Evolutionary conservation across 768 basidiomycete genomes (phyloP), one percentile per base, ranked within the genome.

Genomic region (Pholiota molesta): DNA sequence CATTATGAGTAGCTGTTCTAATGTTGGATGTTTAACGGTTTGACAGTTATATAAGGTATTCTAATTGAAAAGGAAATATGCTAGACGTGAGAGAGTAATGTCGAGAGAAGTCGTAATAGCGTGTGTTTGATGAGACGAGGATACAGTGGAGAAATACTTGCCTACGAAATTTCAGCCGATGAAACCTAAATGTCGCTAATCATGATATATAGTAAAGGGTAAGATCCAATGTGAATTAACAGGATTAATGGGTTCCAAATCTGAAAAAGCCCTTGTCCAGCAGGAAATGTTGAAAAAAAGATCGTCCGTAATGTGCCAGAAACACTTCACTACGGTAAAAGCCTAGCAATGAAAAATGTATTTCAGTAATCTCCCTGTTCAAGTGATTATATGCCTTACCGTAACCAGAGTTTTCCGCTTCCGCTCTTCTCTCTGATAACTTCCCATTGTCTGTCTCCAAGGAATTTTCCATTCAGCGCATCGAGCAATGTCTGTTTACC

Each of bases 361-460:
- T 10, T 17, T 49, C 59, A 45, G 1, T 19, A 19, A 42, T 37
- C 21, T 55, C 23, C n/a, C 7, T n/a, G 33, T 16, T n/a, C 21
- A 57, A 57, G 52, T 26, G 44, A 57, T 60, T 59, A 55, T 31
- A 47, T 55, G 44, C 64, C 82, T 64, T 61, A 86, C 89, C 81
- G 86, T 68, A 91, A 76, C 88, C 88, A 91, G 28, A 90, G 67
- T 66, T 80, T 81, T 6, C 86, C 84, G 2, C 78, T 77, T 2
- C 83, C 80, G 55, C 86, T 83, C 71, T 84, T 87, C 66, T 90
- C 88, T 60, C 85, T 79, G 21, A 87, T 78, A 17, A 91, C 67
- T 72, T 89, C 85, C 87, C 81, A 81, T 56, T 75, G 72, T 54
- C 72, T 61, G 19, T 61, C 63, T 0, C 74, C 76, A 52, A 72